These are phyloP conservation scores for Buxus sempervirens DNA, from an alignment of 164 flowering plant species.

Conservation along the genomic window DNA sequence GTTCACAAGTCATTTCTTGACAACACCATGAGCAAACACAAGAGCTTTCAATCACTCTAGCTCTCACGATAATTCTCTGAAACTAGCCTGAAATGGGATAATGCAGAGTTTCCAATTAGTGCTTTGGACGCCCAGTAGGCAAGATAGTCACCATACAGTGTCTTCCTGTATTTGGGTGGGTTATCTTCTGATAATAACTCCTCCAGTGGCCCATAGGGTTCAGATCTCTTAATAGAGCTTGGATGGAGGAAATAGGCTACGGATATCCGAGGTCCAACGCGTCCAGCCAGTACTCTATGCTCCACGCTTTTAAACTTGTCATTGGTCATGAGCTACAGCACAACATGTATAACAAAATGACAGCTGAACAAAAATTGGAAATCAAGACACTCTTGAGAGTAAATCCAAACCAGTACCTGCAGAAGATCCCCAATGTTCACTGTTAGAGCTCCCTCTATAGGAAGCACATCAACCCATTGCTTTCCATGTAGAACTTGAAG, in stretches of 20 bases:
- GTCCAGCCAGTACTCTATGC: constrained; percentile 30
- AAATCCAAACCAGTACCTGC: too few relatives aligned
- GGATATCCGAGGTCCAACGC: constrained; percentile 30
- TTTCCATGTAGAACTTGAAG: constrained; percentile 38
- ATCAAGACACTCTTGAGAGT: too few relatives aligned
- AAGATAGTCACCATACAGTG: not conserved
- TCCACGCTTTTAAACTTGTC: constrained; percentile 15
- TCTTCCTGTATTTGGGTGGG: constrained; percentile 15
- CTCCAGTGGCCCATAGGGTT: constrained; percentile 24
- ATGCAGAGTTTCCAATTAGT: not conserved
- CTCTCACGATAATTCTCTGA: not conserved
- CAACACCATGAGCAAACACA: too few relatives aligned
- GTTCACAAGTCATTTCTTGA: too few relatives aligned
- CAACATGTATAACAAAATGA: too few relatives aligned
- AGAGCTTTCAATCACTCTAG: not conserved
- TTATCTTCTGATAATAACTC: constrained; percentile 26
- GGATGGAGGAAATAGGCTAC: constrained; percentile 28
- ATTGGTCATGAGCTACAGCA: too few relatives aligned
- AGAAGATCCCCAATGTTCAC: constrained; percentile 44
- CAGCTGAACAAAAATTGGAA: too few relatives aligned
- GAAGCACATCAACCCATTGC: constrained; percentile 39
- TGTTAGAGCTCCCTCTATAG: constrained; percentile 32
- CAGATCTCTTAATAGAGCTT: not conserved
- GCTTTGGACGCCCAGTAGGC: not conserved
- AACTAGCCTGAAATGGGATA: not conserved